Conservation (phyloP, 2,329 filamentous ascomycete species). For the Colletotrichum cuscutae region DNA sequence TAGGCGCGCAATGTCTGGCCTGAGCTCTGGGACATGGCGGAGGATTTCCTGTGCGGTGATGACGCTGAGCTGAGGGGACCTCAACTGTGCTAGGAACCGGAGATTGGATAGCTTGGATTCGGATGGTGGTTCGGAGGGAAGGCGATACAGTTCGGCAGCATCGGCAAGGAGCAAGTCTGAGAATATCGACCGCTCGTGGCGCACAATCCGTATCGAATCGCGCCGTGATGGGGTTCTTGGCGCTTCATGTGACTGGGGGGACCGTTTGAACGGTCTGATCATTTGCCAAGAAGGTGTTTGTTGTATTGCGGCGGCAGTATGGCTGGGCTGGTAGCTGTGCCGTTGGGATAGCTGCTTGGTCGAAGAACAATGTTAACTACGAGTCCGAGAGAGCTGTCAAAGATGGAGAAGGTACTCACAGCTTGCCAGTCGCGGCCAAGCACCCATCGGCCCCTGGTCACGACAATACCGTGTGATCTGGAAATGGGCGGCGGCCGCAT, state of each 20-base stretch:
- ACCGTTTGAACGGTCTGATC: not conserved
- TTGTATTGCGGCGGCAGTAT: not conserved
- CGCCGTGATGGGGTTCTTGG: not conserved
- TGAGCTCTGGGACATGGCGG: not conserved
- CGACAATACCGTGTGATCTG: conserved; percentile 18
- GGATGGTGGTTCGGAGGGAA: not conserved
- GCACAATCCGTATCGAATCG: no score
- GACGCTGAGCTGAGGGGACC: not conserved
- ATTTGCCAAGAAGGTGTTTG: not conserved
- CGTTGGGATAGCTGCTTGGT: not conserved
- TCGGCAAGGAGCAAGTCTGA: not conserved
- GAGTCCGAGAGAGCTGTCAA: not conserved
- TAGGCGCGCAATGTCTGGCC: not conserved
- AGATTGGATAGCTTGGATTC: not conserved
- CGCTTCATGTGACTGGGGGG: not conserved
- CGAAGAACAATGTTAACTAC: not conserved
- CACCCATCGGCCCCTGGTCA: conserved; percentile 28
- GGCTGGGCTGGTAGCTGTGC: not conserved
- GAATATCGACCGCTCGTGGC: not conserved
- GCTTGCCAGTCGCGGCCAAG: not conserved
- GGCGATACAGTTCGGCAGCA: conserved; percentile 7
- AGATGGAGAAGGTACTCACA: not conserved
- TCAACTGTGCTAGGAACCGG: not conserved
- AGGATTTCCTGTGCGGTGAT: conserved; percentile 31
- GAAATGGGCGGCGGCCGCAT: conserved; percentile 33